Base-by-base conservation (phyloP, 2,329 filamentous ascomycete genomes). In the Ophidiomyces ophidiicola region DNA sequence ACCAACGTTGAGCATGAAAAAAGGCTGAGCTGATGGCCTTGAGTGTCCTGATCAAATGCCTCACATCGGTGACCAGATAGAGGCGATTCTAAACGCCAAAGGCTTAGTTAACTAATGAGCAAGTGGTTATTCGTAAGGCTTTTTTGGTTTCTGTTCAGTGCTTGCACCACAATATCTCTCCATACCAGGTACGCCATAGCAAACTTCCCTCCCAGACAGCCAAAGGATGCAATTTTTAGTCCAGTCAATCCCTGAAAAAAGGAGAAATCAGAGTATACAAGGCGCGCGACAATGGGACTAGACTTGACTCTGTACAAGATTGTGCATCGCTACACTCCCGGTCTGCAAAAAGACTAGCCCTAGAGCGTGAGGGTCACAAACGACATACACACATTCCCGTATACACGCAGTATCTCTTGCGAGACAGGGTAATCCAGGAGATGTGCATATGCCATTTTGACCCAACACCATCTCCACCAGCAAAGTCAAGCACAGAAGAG, bases 331-430 rank as follows among this genome's bases (percentile, higher is more conserved):
- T 33, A 39, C 18, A 31, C 25, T 37, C 35, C 19, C 18, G 7
- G 14, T 33, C 30, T 20, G 21, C 4, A 24, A 26, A 5, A 23
- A 25, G 18, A 33, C 15, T 5, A 19, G 8, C 7, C n/a, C 15
- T 10, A 4, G n/a, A 28, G 37, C 6, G n/a, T 17, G 37, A 15
- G 21, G 37, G 23, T 15, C 37, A 29, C 24, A 33, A 37, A 17
- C 26, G 20, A 12, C 17, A 32, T 20, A 39, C 23, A 14, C 12
- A 4, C 29, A 31, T 37, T 12, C 24, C 20, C 17, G 30, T 12
- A 29, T 26, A 39, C 30, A 32, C 37, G 15, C 37, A 19, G 18
- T 30, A 28, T 33, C 30, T 33, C 37, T 39, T 33, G 14, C 23
- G 37, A 33, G 36, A 33, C 21, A 29, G 37, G 23, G n/a, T 20